Percentiles rank a stretch among this genome's conserved stretches.
phyloP scores from a whole-genome alignment of 177 flowering plant genomes.

The Tripterygium wilfordii region DNA sequence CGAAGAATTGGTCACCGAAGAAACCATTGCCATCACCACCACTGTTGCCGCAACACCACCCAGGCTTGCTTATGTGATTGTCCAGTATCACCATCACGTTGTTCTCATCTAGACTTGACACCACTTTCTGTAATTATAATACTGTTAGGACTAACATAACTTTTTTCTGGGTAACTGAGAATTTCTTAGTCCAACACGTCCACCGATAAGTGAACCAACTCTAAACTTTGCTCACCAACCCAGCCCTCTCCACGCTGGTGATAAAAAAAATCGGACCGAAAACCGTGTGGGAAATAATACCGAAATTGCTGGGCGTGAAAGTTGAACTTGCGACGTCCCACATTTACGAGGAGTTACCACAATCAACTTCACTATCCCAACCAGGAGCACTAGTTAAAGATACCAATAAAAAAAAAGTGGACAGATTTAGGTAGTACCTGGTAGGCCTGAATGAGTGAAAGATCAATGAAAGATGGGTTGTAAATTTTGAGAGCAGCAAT shows the following conservation, averaged over 20 bases:
- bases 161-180: background rate
- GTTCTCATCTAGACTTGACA: conserved; percentile 42
- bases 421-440: too few relatives aligned
- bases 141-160: background rate
- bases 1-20: conserved; percentile 44
- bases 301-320: too few relatives aligned
- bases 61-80: conserved; percentile 76
- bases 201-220: background rate
- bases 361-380: too few relatives aligned
- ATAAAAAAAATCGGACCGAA: too few relatives aligned
- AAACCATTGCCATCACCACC: conserved; percentile 52
- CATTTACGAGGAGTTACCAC: too few relatives aligned
- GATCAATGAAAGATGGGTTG: conserved; percentile 60
- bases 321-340: too few relatives aligned
- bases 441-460: conserved; percentile 51
- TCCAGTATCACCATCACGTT: conserved; percentile 74
- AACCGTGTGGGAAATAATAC: too few relatives aligned
- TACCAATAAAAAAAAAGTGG: too few relatives aligned
- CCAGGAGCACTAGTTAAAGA: too few relatives aligned
- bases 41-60: conserved; percentile 71
- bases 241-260: too few relatives aligned
- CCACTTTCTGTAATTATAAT: conserved; percentile 42
- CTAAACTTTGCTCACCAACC: too few relatives aligned
- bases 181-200: background rate
- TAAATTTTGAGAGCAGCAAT: conserved; percentile 31